Conservation (phyloP, 2,329 filamentous ascomycete genomes). For the Botrytis pseudocinerea region DNA sequence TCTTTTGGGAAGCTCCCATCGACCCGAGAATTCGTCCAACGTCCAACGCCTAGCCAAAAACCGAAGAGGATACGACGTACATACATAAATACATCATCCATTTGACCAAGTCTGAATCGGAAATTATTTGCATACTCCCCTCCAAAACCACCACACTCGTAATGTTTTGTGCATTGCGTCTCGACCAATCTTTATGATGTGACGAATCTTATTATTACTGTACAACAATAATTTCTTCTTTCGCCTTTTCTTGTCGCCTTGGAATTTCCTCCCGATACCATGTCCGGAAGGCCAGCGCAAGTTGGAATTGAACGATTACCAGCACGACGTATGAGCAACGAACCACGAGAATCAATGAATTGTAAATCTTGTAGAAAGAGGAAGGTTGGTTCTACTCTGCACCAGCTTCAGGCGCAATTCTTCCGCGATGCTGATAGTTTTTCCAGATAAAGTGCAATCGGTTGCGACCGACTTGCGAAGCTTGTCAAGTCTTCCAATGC, state of each 20-base stretch:
- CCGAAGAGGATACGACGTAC: neutral
- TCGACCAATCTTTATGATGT: slow-evolving; percentile 36
- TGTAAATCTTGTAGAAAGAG: slow-evolving; percentile 92
- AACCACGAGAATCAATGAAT: slow-evolving; percentile 89
- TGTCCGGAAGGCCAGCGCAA: slow-evolving; percentile 39
- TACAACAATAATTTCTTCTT: slow-evolving; percentile 24
- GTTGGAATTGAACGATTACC: slow-evolving; percentile 42
- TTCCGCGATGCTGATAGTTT: slow-evolving; percentile 31
- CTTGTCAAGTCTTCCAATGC: slow-evolving; percentile 86
- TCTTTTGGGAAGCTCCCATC: slow-evolving; percentile 13
- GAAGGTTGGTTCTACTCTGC: slow-evolving; percentile 61
- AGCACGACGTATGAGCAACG: slow-evolving; percentile 41
- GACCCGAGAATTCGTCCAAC: slow-evolving; percentile 2
- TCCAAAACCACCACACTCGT: slow-evolving; percentile 14
- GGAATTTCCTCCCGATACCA: slow-evolving; percentile 28
- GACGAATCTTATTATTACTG: slow-evolving; percentile 30
- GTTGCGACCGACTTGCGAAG: slow-evolving; percentile 79
- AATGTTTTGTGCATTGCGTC: slow-evolving; percentile 31
- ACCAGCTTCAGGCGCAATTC: slow-evolving; percentile 25
- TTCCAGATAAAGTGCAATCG: slow-evolving; percentile 88
- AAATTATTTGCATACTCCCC: neutral
- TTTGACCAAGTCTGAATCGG: slow-evolving; percentile 1
- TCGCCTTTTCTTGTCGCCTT: slow-evolving; percentile 12
- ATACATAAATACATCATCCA: slow-evolving; percentile 10
- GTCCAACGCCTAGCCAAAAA: neutral